Evolutionary conservation across 2,329 filamentous ascomycete genomes (phyloP).

Genomic region (Colletotrichum melonis): DNA sequence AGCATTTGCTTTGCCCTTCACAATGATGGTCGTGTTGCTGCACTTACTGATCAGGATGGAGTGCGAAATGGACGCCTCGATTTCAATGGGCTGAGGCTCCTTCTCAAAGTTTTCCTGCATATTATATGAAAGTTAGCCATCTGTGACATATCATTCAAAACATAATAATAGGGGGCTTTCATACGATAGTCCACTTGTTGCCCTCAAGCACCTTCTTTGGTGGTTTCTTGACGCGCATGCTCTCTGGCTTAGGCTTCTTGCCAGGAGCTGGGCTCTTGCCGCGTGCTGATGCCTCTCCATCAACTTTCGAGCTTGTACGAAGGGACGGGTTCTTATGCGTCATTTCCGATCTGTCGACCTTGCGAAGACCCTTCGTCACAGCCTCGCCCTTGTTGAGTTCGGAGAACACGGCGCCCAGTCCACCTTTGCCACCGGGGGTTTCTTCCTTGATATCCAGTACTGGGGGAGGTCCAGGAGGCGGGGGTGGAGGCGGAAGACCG

Average conservation of each 20-base stretch:
- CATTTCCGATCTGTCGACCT: slow-evolving; percentile 96
- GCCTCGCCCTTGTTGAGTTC: slow-evolving; percentile 89
- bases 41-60: slow-evolving; percentile 93
- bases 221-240: slow-evolving; percentile 86
- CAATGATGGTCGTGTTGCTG: slow-evolving; percentile 88
- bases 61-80: slow-evolving; percentile 85
- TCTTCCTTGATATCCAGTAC: slow-evolving; percentile 69
- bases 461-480: slow-evolving; percentile 77
- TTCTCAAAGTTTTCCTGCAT: slow-evolving; percentile 89
- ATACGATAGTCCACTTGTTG: slow-evolving; percentile 92
- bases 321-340: slow-evolving; percentile 97
- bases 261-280: slow-evolving; percentile 89
- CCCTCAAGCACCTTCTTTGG: slow-evolving; percentile 82
- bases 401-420: slow-evolving; percentile 89
- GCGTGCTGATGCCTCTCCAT: slow-evolving; percentile 64
- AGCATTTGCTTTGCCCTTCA: slow-evolving; percentile 96
- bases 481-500: slow-evolving; percentile 72
- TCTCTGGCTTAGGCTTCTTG: slow-evolving; percentile 88
- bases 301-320: slow-evolving; percentile 77
- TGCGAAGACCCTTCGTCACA: slow-evolving; percentile 90
- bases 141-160: not conserved
- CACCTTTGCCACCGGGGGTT: slow-evolving; percentile 61
- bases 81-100: slow-evolving; percentile 76
- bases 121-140: not conserved
- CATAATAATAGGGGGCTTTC: slow-evolving; percentile 41